Conservation (phyloP, 768 basidiomycete species). For the Mycena chlorophos region DNA sequence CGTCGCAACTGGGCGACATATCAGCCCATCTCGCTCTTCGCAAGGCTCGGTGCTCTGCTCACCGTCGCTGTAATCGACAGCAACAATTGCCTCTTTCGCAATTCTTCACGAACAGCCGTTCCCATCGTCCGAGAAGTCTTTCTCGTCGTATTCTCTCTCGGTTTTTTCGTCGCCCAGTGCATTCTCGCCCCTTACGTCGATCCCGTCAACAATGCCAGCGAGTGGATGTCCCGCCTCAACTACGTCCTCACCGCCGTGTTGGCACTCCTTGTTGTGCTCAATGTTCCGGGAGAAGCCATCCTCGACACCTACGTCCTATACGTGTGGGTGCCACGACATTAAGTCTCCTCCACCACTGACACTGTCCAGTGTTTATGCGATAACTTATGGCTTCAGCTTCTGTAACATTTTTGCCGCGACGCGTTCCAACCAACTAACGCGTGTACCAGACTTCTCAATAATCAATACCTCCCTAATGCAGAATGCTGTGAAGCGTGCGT, state of each 20-base stretch:
- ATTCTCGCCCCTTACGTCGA: slow-evolving; percentile 63
- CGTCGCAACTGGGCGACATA: slow-evolving; percentile 70
- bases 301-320: slow-evolving; percentile 68
- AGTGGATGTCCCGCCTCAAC: slow-evolving; percentile 71
- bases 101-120: slow-evolving; percentile 48
- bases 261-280: slow-evolving; percentile 61
- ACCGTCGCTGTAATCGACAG: slow-evolving; percentile 66
- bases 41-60: slow-evolving; percentile 68
- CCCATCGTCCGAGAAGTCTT: slow-evolving; percentile 60
- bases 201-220: slow-evolving; percentile 72
- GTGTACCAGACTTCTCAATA: slow-evolving; percentile 56
- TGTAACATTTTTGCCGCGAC: slow-evolving; percentile 43
- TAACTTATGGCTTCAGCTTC: slow-evolving; percentile 68
- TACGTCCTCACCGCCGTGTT: slow-evolving; percentile 66
- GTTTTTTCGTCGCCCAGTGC: slow-evolving; percentile 65
- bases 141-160: slow-evolving; percentile 54
- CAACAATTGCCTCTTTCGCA: slow-evolving; percentile 73
- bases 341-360: slow-evolving; percentile 2
- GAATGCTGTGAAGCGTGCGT: slow-evolving; percentile 61
- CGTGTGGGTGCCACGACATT: slow-evolving; percentile 43
- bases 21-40: slow-evolving; percentile 62
- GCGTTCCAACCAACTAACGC: slow-evolving; percentile 8
- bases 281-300: slow-evolving; percentile 53
- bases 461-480: slow-evolving; percentile 55
- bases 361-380: slow-evolving; percentile 41